phyloP scores from a whole-genome alignment of 352 stramenopile genomes.

The Phytophthora fragariaefolia region DNA sequence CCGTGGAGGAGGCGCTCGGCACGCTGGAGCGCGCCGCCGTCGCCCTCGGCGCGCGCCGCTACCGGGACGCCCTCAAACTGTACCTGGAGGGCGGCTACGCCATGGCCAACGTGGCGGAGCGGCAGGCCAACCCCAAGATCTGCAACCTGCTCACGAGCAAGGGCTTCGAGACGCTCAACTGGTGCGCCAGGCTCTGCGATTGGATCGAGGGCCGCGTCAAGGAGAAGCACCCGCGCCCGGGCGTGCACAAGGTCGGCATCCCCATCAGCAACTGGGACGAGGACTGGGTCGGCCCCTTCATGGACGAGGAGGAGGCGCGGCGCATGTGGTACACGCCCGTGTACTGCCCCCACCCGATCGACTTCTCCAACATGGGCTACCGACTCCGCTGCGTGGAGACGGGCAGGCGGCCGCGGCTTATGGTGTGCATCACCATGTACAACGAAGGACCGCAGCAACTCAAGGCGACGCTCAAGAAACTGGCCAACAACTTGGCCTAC shows the following conservation, averaged over 20 bases:
- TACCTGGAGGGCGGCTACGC: conserved; percentile 87
- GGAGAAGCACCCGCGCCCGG: conserved; percentile 75
- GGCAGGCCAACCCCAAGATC: conserved; percentile 82
- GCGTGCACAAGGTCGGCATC: conserved; percentile 85
- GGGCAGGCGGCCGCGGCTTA: conserved; percentile 67
- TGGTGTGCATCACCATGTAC: conserved; percentile 91
- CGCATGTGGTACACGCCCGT: conserved; percentile 87
- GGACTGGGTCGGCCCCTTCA: conserved; percentile 70
- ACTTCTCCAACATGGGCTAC: conserved; percentile 84
- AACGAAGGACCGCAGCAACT: conserved; percentile 79
- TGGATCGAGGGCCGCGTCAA: conserved; percentile 86
- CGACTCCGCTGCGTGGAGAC: conserved; percentile 82
- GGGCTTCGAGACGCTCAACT: conserved; percentile 88
- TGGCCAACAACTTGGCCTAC: conserved; percentile 85
- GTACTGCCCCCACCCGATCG: conserved; percentile 65
- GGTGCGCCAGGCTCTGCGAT: conserved; percentile 80
- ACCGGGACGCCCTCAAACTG: conserved; percentile 81
- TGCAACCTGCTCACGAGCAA: conserved; percentile 88
- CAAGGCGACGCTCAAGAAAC: conserved; percentile 77
- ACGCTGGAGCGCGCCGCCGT: conserved; percentile 75
- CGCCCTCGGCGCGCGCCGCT: conserved; percentile 64
- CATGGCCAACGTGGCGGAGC: conserved; percentile 84
- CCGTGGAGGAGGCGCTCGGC: conserved; percentile 79
- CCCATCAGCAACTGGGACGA: conserved; percentile 72
- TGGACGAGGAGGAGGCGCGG: conserved; percentile 79